Conservation (phyloP, 2,329 filamentous ascomycete genomes). For the Xylariaceae sp. region DNA sequence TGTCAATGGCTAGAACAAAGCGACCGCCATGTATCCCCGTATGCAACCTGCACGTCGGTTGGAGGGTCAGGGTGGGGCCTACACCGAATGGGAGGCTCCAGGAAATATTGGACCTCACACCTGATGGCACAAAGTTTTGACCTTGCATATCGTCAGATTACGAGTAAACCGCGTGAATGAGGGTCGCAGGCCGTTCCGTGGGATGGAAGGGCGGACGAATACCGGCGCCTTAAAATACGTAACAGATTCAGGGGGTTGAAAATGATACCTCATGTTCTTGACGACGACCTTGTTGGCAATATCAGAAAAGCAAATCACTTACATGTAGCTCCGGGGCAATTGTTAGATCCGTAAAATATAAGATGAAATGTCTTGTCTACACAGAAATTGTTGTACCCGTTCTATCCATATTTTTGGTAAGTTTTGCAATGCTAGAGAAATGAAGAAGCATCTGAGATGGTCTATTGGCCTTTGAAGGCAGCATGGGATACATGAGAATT, state of each 20-base stretch:
- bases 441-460: no score
- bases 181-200: slow-evolving; percentile 30
- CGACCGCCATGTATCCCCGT: background rate
- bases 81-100: slow-evolving; percentile 23
- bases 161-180: slow-evolving; percentile 14
- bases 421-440: no score
- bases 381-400: no score
- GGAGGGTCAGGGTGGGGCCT: slow-evolving; percentile 15
- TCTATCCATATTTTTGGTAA: no score
- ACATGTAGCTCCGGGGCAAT: background rate
- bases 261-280: background rate
- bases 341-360: background rate
- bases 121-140: slow-evolving; percentile 27
- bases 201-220: slow-evolving; percentile 28
- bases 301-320: background rate
- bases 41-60: slow-evolving; percentile 7
- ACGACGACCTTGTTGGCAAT: background rate
- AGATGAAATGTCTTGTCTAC: no score
- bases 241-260: slow-evolving; percentile 22
- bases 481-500: no score
- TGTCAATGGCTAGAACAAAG: background rate
- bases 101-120: slow-evolving; percentile 24
- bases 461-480: no score
- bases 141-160: slow-evolving; percentile 14
- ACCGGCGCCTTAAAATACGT: slow-evolving; percentile 32